Evolutionary conservation across 495 filamentous ascomycete genomes (phyloP), one percentile per base, ranked within the genome.

Genomic region (Chaetomidium leptoderma): DNA sequence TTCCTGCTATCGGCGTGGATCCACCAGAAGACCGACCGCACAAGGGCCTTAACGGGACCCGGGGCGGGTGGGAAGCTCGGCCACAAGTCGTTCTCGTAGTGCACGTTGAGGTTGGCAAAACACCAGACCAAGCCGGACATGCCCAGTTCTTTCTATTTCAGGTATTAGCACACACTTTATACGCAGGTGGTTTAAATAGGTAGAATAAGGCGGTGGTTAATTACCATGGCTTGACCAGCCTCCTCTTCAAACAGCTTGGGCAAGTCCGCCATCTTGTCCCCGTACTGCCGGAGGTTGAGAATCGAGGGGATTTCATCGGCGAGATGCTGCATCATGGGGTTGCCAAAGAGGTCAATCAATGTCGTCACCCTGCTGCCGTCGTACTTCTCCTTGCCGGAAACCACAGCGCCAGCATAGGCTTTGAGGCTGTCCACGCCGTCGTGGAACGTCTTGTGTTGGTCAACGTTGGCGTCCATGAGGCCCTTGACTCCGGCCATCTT

Each of bases 371-470:
- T 64, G 37, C 56, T 44, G 16, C 74, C 73, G 16, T 71, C 65
- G 58, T 73, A 69, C 55, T 63, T 48, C 7, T 68, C 42, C 35
- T 63, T 57, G 19, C 67, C 59, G 26, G 48, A 54, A 19, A 55
- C 4, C 11, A 70, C 55, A 55, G 60, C 35, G 4, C 61, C 35
- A 1, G 66, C 59, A 56, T 77, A 79, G 17, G 58, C 58, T 30
- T 66, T 53, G 35, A 77, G 74, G 1, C 53, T 3, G 6, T 71
- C 62, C 23, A 82, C 53, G 8, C 68, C 75, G 9, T 58, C 58
- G 14, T 64, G 63, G 62, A 80, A 80, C 3, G 63, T 63, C n/a
- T 70, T 60, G 63, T 82, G 79, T 59, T 82, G 77, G 29, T 71
- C 62, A 6, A 76, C 50, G 59, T 77, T 79, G 26, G 35, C 55